phyloP scores from a whole-genome alignment of 2,329 filamentous ascomycete genomes.

The Ophiostoma australiae region DNA sequence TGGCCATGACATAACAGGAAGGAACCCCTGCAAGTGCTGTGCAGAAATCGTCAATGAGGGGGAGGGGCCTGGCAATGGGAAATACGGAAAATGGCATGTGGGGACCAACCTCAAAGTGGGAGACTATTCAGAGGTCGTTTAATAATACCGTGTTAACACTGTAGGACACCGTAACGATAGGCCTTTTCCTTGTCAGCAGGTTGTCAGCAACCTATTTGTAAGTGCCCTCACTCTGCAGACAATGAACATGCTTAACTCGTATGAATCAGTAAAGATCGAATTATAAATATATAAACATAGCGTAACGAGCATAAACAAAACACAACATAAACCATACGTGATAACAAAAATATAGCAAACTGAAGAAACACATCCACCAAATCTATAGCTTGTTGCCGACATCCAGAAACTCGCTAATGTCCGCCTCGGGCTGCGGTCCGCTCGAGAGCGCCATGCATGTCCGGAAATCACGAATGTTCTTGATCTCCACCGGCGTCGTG shows the following conservation, averaged over 20 bases:
- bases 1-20: background rate
- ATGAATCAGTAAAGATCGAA: background rate
- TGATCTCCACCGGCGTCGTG: conserved; percentile 59
- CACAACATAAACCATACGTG: conserved; percentile 12
- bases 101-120: background rate
- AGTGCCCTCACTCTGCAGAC: background rate
- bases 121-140: background rate
- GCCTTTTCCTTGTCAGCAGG: background rate
- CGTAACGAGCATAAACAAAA: background rate
- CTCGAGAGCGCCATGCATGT: conserved; percentile 65
- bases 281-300: background rate
- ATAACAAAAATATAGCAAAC: conserved; percentile 16
- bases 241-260: background rate
- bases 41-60: conserved; percentile 3
- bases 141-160: background rate
- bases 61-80: background rate
- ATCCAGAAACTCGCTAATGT: conserved; percentile 82
- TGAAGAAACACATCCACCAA: conserved; percentile 1
- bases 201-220: background rate
- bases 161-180: background rate
- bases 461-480: conserved; percentile 77
- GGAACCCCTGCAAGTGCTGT: background rate
- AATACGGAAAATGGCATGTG: conserved; percentile 2
- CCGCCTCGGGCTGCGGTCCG: conserved; percentile 66
- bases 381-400: conserved; percentile 70